Conservation (phyloP, 192 early-diverging fungal genomes). For the Coemansia sp. region DNA sequence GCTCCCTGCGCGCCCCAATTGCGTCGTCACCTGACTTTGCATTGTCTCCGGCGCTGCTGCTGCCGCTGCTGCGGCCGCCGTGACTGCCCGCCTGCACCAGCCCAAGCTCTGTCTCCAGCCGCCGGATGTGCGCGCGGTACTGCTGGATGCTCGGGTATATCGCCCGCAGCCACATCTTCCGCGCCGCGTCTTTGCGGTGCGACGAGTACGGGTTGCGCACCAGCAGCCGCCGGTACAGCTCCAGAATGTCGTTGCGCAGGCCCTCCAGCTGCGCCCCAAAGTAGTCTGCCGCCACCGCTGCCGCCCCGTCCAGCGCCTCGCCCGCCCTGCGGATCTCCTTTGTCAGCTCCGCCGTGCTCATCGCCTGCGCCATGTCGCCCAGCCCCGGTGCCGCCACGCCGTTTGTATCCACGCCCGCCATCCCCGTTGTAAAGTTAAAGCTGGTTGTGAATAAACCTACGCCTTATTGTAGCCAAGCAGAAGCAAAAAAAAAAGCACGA, state of each 20-base stretch:
- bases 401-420: slow-evolving; percentile 3
- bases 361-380: slow-evolving; percentile 10
- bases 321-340: slow-evolving; percentile 30
- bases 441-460: too few relatives aligned
- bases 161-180: slow-evolving; percentile 45
- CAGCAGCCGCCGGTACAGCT: slow-evolving; percentile 43
- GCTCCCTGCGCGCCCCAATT: slow-evolving; percentile 18
- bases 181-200: slow-evolving; percentile 40
- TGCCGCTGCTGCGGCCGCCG: neutral
- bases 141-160: slow-evolving; percentile 45
- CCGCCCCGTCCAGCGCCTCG: slow-evolving; percentile 26
- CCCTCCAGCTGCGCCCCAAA: slow-evolving; percentile 35
- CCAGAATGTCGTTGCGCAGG: slow-evolving; percentile 32
- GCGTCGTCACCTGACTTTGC: neutral
- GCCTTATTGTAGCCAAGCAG: too few relatives aligned
- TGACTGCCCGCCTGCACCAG: neutral
- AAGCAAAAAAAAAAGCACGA: too few relatives aligned
- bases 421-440: neutral
- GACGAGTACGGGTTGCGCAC: slow-evolving; percentile 46
- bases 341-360: slow-evolving; percentile 43
- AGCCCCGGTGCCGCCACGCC: neutral
- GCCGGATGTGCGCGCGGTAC: slow-evolving; percentile 43
- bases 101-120: slow-evolving; percentile 9
- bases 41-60: neutral
- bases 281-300: slow-evolving; percentile 13